phyloP scores from a whole-genome alignment of 805 yeast species.

The Zygotorulaspora florentina region DNA sequence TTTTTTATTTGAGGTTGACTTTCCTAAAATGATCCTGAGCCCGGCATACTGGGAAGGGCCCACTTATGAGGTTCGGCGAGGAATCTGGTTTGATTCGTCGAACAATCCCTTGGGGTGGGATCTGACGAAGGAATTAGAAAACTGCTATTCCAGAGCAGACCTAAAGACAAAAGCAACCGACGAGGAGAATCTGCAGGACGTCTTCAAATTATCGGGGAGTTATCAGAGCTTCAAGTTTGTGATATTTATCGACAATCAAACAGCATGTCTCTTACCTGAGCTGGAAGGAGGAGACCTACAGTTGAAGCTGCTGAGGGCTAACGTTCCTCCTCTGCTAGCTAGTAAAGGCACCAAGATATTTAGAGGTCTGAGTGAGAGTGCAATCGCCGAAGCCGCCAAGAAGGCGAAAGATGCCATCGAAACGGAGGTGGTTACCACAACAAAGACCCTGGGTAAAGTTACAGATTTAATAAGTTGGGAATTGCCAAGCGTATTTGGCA shows the following conservation, averaged over 20 bases:
- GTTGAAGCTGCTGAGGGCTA: constrained; percentile 35
- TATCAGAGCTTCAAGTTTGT: constrained; percentile 15
- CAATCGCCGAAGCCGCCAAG: constrained; percentile 9
- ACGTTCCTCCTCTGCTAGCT: constrained; percentile 33
- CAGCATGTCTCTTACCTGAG: constrained; percentile 47
- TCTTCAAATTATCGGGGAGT: constrained; percentile 10
- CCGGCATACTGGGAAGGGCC: constrained; percentile 93
- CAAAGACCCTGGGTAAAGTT: constrained; percentile 18
- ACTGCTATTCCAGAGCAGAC: constrained; percentile 41
- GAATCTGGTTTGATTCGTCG: constrained; percentile 70
- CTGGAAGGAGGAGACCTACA: constrained; percentile 40
- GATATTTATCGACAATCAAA: constrained; percentile 39
- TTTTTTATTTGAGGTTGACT: constrained; percentile 66
- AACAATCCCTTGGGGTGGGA: constrained; percentile 51
- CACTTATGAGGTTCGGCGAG: constrained; percentile 73
- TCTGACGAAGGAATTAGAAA: constrained; percentile 57
- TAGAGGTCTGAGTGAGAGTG: constrained; percentile 27
- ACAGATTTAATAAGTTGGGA: constrained; percentile 24
- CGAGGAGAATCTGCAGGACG: constrained; percentile 13
- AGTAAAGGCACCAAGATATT: constrained; percentile 48
- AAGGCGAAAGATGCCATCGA: constrained; percentile 33
- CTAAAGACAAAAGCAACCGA: constrained; percentile 30
- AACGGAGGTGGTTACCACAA: constrained; percentile 21
- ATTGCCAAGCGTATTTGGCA: constrained; percentile 14
- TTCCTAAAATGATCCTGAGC: constrained; percentile 47